phyloP scores from a whole-genome alignment of 345 rosid species.

The Citrus glauca region DNA sequence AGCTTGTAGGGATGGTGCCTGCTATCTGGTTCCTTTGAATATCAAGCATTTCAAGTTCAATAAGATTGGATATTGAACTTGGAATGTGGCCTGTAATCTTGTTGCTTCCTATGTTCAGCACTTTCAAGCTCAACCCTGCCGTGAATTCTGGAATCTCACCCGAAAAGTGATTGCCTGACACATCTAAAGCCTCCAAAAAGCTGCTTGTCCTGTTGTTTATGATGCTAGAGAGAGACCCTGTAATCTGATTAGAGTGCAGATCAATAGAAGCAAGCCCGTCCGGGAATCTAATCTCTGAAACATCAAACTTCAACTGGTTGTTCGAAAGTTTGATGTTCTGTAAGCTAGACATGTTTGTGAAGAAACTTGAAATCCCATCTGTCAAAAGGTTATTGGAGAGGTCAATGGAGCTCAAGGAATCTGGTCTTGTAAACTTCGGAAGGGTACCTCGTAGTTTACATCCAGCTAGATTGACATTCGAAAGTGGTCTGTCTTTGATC shows the following conservation, averaged over 20 bases:
- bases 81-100: slow-evolving; percentile 72
- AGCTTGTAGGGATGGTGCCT: slow-evolving; percentile 59
- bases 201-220: slow-evolving; percentile 68
- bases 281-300: slow-evolving; percentile 54
- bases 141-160: slow-evolving; percentile 63
- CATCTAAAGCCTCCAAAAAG: slow-evolving; percentile 62
- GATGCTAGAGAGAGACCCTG: slow-evolving; percentile 63
- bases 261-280: slow-evolving; percentile 54
- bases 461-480: slow-evolving; percentile 76
- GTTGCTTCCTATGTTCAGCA: slow-evolving; percentile 72
- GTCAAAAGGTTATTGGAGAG: slow-evolving; percentile 65
- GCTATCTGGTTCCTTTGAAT: slow-evolving; percentile 67
- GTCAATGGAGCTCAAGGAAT: slow-evolving; percentile 60
- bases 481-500: slow-evolving; percentile 54
- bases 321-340: slow-evolving; percentile 66
- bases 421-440: slow-evolving; percentile 60
- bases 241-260: slow-evolving; percentile 63
- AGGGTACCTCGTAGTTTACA: slow-evolving; percentile 67
- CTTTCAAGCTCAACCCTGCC: slow-evolving; percentile 60
- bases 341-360: slow-evolving; percentile 54
- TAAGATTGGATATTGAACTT: slow-evolving; percentile 66
- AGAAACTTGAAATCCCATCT: slow-evolving; percentile 53
- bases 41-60: slow-evolving; percentile 59
- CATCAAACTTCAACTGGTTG: slow-evolving; percentile 67
- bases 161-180: slow-evolving; percentile 62